These are phyloP conservation scores for Zymoseptoria crescenta DNA, from an alignment of 2,329 filamentous ascomycete genomes.

Conservation along the genomic window DNA sequence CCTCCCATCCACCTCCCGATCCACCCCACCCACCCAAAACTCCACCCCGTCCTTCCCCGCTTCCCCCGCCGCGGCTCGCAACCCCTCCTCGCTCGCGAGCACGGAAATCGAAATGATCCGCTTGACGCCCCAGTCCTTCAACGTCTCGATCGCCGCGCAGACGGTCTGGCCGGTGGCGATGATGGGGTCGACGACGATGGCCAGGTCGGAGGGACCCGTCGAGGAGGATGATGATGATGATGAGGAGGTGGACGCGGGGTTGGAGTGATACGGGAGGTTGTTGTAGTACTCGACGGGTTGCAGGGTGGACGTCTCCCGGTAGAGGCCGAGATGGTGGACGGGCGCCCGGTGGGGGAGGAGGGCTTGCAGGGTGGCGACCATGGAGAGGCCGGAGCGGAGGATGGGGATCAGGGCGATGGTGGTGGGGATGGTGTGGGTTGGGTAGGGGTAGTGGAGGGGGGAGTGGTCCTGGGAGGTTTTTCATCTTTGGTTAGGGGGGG, in stretches of 20 bases:
- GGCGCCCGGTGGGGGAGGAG: conserved; percentile 74
- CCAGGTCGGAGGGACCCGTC: conserved; percentile 51
- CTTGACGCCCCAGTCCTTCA: conserved; percentile 86
- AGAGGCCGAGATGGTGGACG: conserved; percentile 89
- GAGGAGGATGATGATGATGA: conserved; percentile 18
- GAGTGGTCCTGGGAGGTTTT: conserved; percentile 58
- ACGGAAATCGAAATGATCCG: conserved; percentile 69
- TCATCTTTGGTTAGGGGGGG: conserved; percentile 7
- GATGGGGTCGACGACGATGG: conserved; percentile 82
- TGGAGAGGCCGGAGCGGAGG: conserved; percentile 81
- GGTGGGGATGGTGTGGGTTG: conserved; percentile 55
- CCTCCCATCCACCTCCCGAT: conserved; percentile 61
- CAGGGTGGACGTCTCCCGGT: conserved; percentile 79
- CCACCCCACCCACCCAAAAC: conserved; percentile 76
- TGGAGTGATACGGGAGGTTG: conserved; percentile 71
- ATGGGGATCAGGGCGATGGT: conserved; percentile 81
- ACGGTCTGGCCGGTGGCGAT: conserved; percentile 91
- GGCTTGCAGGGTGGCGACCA: conserved; percentile 79
- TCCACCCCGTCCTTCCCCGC: conserved; percentile 73
- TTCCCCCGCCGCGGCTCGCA: conserved; percentile 62
- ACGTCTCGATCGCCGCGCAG: conserved; percentile 78
- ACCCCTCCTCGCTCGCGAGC: conserved; percentile 63
- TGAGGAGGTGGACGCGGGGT: conserved; percentile 35
- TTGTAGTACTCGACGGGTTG: conserved; percentile 97
- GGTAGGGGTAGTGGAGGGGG: conserved; percentile 69